Evolutionary conservation across 371 early-diverging fungal genomes (phyloP).

Genomic region (Parasitella parasitica): DNA sequence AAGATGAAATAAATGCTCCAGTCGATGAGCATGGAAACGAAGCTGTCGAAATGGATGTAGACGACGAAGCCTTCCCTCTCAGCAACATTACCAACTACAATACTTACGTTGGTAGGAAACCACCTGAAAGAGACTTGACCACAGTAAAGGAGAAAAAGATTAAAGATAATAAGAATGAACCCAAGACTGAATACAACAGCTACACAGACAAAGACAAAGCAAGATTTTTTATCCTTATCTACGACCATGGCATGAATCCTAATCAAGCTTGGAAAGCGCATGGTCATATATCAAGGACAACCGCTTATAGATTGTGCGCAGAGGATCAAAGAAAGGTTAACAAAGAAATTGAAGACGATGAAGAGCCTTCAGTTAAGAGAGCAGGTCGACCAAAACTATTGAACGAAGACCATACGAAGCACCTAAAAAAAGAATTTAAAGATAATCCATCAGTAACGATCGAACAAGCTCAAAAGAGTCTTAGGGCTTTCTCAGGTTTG

Average conservation of each 20-base stretch:
- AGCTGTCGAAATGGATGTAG: slow-evolving; percentile 6
- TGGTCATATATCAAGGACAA: slow-evolving; percentile 7
- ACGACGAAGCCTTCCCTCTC: slow-evolving; percentile 8
- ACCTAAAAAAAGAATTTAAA: slow-evolving; percentile 1
- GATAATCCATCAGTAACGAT: slow-evolving; percentile 9
- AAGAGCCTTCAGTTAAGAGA: slow-evolving; percentile 4
- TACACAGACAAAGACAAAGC: background rate
- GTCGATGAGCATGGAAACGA: slow-evolving; percentile 6
- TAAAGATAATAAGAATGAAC: background rate
- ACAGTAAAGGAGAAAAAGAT: background rate
- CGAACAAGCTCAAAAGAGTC: slow-evolving; percentile 2
- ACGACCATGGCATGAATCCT: background rate
- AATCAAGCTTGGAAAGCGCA: background rate
- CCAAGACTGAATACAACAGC: slow-evolving; percentile 8
- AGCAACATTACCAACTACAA: slow-evolving; percentile 7
- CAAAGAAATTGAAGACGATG: background rate
- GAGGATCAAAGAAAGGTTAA: slow-evolving; percentile 6
- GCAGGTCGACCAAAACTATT: background rate
- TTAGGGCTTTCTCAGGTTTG: background rate
- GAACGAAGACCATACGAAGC: slow-evolving; percentile 4
- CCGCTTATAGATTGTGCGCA: slow-evolving; percentile 5
- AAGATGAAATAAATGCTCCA: background rate
- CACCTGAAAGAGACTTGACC: slow-evolving; percentile 8
- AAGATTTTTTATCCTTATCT: background rate
- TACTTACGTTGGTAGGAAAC: slow-evolving; percentile 7